A percentile compares a stretch with the other conserved stretches of the same genome.
Conservation (phyloP, 441 rosid species). For the Jatropha multifida region DNA sequence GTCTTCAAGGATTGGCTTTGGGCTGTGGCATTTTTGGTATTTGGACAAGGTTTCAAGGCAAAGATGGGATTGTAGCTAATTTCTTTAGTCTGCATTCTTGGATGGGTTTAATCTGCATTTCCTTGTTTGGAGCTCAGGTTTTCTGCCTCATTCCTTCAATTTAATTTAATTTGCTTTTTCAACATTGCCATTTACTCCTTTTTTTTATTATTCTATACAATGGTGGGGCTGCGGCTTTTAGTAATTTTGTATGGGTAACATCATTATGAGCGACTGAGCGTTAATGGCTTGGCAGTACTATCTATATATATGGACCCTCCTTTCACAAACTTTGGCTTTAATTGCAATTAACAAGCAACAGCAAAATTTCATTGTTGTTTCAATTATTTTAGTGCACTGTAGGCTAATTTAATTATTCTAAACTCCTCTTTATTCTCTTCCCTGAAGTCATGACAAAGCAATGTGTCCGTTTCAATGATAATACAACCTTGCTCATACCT, state of each 20-base stretch:
- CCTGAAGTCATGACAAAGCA: background rate
- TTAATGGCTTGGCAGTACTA: background rate
- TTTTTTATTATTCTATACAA: no score
- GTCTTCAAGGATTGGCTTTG: conserved; percentile 85
- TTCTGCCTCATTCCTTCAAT: background rate
- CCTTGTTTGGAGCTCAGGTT: conserved; percentile 86
- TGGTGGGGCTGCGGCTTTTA: background rate
- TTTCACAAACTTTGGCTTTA: background rate
- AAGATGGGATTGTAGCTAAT: conserved; percentile 64
- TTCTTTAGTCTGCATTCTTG: conserved; percentile 92
- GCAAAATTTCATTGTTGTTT: background rate
- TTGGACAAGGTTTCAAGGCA: conserved; percentile 74
- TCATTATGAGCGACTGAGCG: background rate
- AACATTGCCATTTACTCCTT: background rate
- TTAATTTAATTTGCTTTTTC: background rate
- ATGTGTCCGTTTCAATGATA: background rate
- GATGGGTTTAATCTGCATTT: conserved; percentile 88
- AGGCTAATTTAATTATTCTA: background rate
- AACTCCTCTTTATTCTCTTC: background rate
- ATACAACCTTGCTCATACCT: background rate
- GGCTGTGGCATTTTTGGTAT: conserved; percentile 77
- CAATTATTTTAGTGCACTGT: background rate
- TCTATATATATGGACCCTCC: conserved; percentile 2
- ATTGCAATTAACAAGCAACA: background rate
- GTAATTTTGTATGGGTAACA: background rate